Percentiles rank a stretch among this genome's conserved stretches.
phyloP scores from a whole-genome alignment of 305 asterid species.

The Fraxinus sp. region DNA sequence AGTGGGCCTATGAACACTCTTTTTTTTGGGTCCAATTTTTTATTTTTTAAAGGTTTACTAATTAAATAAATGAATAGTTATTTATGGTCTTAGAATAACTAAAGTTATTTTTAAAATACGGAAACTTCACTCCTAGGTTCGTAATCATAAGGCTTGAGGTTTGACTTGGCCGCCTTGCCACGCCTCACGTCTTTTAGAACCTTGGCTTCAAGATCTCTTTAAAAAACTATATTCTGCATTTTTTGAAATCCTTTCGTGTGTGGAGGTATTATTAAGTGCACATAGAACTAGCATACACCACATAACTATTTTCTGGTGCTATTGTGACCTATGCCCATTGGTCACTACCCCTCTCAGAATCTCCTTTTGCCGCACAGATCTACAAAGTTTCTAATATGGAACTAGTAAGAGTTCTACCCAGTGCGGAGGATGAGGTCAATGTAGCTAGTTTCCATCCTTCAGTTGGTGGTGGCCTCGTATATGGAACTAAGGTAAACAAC shows the following conservation, averaged over 20 bases:
- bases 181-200: not conserved
- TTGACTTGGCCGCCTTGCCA: not conserved
- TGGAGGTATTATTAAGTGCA: constrained; percentile 4
- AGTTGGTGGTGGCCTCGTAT: constrained; percentile 93
- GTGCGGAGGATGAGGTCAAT: constrained; percentile 97
- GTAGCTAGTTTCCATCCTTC: constrained; percentile 97
- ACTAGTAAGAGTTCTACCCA: constrained; percentile 92
- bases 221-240: not conserved
- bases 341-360: constrained; percentile 15
- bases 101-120: no score
- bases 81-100: not conserved
- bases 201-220: constrained; percentile 12
- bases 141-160: not conserved
- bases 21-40: not conserved
- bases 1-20: not conserved
- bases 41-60: not conserved
- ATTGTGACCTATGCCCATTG: not conserved
- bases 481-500: constrained; percentile 84
- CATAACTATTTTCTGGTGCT: constrained; percentile 8
- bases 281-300: not conserved
- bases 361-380: constrained; percentile 43
- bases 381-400: constrained; percentile 95
- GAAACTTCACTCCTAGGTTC: not conserved
- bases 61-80: not conserved
- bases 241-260: not conserved